These are phyloP conservation scores for Pseudomassariella vexata DNA, from an alignment of 2,329 filamentous ascomycete species.

Conservation along the genomic window DNA sequence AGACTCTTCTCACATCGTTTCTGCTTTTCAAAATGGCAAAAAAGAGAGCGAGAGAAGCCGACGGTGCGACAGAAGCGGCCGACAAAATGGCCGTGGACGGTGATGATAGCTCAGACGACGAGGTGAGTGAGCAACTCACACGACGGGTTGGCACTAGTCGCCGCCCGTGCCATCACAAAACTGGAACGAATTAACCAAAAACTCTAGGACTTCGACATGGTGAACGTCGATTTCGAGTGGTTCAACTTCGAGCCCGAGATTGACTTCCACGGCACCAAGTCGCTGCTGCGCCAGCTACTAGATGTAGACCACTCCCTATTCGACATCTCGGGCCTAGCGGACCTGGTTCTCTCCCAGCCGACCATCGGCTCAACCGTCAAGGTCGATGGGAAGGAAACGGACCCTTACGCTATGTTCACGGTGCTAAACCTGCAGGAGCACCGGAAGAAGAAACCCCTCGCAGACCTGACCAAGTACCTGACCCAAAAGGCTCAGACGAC, in stretches of 20 bases:
- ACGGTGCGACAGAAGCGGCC: conserved; percentile 37
- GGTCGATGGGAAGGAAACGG: conserved; percentile 88
- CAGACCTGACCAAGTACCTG: conserved; percentile 68
- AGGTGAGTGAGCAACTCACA: conserved; percentile 28
- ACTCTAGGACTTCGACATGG: conserved; percentile 74
- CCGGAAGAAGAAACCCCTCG: conserved; percentile 66
- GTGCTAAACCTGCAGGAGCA: conserved; percentile 79
- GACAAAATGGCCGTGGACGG: conserved; percentile 44
- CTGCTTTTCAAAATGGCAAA: conserved; percentile 39
- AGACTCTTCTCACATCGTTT: too few species aligned
- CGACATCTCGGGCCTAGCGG: conserved; percentile 79
- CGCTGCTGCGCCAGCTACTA: conserved; percentile 82
- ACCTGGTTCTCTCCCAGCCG: conserved; percentile 81
- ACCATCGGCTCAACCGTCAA: conserved; percentile 92
- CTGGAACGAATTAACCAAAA: conserved; percentile 9
- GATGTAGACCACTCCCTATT: conserved; percentile 82
- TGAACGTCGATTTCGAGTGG: conserved; percentile 98
- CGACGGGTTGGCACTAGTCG: conserved; percentile 1
- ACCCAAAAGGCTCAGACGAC: conserved; percentile 47
- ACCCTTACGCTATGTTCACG: conserved; percentile 89
- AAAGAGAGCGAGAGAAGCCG: conserved; percentile 42
- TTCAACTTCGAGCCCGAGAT: conserved; percentile 87
- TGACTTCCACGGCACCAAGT: conserved; percentile 94
- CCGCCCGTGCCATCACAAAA: conserved; percentile 3
- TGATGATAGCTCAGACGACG: conserved; percentile 45